Percentiles rank a stretch among this genome's conserved stretches.
Conservation (phyloP, 2,329 filamentous ascomycete genomes). For the Diaporthe eres region DNA sequence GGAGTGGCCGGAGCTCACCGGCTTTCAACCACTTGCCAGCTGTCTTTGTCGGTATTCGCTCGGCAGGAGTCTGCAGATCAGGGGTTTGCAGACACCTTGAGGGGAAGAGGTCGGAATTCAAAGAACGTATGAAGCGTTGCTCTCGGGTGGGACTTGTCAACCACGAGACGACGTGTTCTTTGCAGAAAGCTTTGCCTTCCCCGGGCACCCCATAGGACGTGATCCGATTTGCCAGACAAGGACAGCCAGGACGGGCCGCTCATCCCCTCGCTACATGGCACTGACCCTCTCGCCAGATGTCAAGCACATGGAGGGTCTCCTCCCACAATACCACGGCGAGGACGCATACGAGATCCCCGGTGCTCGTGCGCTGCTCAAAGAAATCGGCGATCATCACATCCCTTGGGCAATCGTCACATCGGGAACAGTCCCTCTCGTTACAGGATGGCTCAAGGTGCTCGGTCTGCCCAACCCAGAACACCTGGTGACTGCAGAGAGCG, state of each 20-base stretch:
- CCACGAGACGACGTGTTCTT: slow-evolving; percentile 14
- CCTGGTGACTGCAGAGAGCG: slow-evolving; percentile 82
- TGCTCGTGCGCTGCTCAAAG: slow-evolving; percentile 77
- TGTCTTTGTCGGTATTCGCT: neutral
- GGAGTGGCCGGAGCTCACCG: neutral
- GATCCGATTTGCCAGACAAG: neutral
- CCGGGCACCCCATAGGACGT: neutral
- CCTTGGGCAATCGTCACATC: slow-evolving; percentile 92
- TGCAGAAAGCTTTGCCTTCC: neutral
- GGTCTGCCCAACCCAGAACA: slow-evolving; percentile 75
- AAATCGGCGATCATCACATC: slow-evolving; percentile 72
- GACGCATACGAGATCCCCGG: slow-evolving; percentile 91
- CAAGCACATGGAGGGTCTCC: slow-evolving; percentile 79
- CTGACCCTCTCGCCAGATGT: slow-evolving; percentile 71
- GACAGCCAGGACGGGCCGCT: slow-evolving; percentile 5
- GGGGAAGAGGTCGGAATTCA: too few relatives aligned
- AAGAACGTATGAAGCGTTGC: neutral
- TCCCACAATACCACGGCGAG: slow-evolving; percentile 82
- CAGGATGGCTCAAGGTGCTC: slow-evolving; percentile 79
- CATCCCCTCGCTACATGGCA: neutral
- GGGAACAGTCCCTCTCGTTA: slow-evolving; percentile 76
- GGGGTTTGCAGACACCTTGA: neutral
- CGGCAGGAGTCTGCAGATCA: neutral
- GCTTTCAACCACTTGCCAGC: neutral
- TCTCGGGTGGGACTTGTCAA: neutral